These are phyloP conservation scores for Simplicillium aogashimaense DNA, from an alignment of 2,329 filamentous ascomycete species.

Conservation along the genomic window DNA sequence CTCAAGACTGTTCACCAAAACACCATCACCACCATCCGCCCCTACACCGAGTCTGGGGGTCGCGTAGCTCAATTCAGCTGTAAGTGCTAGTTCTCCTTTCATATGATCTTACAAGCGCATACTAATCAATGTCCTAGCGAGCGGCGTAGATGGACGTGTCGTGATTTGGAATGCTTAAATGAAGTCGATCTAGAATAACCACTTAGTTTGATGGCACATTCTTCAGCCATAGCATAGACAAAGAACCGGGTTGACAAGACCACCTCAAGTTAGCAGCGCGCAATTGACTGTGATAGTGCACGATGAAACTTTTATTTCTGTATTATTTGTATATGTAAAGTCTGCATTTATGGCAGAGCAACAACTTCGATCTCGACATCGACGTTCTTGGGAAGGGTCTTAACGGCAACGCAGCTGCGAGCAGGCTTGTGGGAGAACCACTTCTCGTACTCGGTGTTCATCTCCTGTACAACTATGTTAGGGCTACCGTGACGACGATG, in stretches of 20 bases:
- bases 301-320: neutral
- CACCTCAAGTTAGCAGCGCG: too few relatives aligned
- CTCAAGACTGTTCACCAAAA: constrained; percentile 96
- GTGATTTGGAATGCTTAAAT: constrained; percentile 64
- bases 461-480: constrained; percentile 34
- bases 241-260: too few relatives aligned
- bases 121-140: constrained; percentile 38
- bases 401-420: constrained; percentile 83
- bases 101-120: neutral
- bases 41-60: constrained; percentile 58
- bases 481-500: constrained; percentile 3
- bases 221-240: too few relatives aligned
- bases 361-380: constrained; percentile 88
- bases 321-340: neutral
- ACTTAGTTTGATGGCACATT: too few relatives aligned
- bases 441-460: constrained; percentile 80
- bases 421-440: constrained; percentile 78
- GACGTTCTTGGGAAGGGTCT: constrained; percentile 77
- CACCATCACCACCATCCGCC: constrained; percentile 76
- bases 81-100: constrained; percentile 36
- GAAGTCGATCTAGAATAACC: too few relatives aligned
- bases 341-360: constrained; percentile 47
- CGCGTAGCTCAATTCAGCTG: constrained; percentile 75
- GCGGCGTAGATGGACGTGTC: constrained; percentile 72
- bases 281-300: too few relatives aligned